A percentile compares a stretch with the other conserved stretches of the same genome.
Evolutionary conservation across 1,284 basidiomycete species (phyloP).

Genomic region (Puccinia triticina): DNA sequence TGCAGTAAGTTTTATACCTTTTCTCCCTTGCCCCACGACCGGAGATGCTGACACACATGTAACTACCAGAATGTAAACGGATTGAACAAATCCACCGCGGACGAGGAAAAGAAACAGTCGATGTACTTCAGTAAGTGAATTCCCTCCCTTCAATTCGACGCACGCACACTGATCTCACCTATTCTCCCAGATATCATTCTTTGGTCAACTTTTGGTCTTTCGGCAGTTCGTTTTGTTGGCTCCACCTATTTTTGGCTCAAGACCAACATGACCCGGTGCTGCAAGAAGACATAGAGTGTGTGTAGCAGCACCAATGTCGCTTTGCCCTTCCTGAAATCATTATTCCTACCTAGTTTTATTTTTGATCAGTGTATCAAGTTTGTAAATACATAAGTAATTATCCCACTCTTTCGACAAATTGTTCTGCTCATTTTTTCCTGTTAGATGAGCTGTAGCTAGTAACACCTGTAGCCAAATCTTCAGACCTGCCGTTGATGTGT

Average conservation of each 20-base stretch:
- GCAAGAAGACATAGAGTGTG: conserved; percentile 35
- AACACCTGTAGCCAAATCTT: not conserved
- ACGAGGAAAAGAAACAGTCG: conserved; percentile 51
- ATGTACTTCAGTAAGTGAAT: conserved; percentile 44
- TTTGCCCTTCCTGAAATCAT: not conserved
- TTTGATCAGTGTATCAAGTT: not conserved
- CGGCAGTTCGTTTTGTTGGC: conserved; percentile 46
- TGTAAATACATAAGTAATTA: not conserved
- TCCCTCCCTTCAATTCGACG: not conserved
- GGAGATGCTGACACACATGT: not conserved
- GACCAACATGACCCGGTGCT: conserved; percentile 37
- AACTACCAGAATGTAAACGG: conserved; percentile 45
- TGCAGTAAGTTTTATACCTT: conserved; percentile 21
- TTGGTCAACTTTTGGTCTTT: conserved; percentile 50
- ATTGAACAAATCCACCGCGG: conserved; percentile 38
- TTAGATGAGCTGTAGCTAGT: not conserved
- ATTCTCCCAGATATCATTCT: conserved; percentile 49
- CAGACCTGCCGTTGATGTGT: not conserved
- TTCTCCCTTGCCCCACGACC: not conserved
- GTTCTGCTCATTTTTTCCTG: not conserved
- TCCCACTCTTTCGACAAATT: not conserved
- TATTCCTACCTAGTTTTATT: not conserved
- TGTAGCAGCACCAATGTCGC: not conserved
- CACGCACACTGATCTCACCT: not conserved
- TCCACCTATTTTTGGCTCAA: conserved; percentile 49